Percentiles rank a stretch among this genome's conserved stretches.
These are phyloP conservation scores for Malus sieversii DNA, from an alignment of 306 rosid genomes.

Conservation along the genomic window DNA sequence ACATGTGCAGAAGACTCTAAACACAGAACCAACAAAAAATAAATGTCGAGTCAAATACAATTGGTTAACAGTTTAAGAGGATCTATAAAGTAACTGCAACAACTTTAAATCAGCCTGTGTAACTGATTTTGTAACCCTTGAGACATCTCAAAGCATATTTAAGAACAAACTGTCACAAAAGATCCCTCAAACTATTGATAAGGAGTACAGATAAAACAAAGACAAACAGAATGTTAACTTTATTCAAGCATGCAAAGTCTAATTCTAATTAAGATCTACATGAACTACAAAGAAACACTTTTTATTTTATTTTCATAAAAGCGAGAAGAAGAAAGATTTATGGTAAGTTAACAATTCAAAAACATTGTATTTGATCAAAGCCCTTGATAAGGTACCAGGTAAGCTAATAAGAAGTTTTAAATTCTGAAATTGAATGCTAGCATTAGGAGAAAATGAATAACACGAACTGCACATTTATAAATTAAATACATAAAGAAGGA, in stretches of 20 bases:
- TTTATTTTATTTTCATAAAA: not conserved
- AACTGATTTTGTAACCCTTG: not conserved
- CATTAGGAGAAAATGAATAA: not conserved
- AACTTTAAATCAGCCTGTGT: not conserved
- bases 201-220: not conserved
- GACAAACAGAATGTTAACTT: not conserved
- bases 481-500: not conserved
- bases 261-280: not conserved
- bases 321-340: not conserved
- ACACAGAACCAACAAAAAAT: slow-evolving; percentile 16
- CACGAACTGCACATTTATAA: not conserved
- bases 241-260: not conserved
- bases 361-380: not conserved
- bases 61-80: not conserved
- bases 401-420: not conserved
- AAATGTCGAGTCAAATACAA: slow-evolving; percentile 14
- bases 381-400: not conserved
- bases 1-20: slow-evolving; percentile 55
- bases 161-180: not conserved
- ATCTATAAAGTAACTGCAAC: not conserved
- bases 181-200: not conserved
- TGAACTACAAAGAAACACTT: not conserved
- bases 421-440: not conserved
- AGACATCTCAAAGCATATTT: not conserved
- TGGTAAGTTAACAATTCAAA: not conserved